phyloP scores from a whole-genome alignment of 1,139 yeast species.

The Eremothecium cymbalariae region DNA sequence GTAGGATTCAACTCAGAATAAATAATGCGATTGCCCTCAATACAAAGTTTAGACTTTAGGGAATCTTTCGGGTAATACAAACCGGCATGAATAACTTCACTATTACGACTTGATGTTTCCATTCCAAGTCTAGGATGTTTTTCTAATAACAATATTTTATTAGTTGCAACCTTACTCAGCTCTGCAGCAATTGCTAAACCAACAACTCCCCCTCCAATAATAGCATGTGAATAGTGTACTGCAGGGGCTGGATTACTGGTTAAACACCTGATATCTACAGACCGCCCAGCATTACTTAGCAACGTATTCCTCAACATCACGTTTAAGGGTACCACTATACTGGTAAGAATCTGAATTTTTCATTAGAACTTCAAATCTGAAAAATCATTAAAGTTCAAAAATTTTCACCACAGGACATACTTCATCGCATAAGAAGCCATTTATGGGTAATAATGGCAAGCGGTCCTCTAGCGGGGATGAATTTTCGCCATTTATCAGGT shows the following conservation, averaged over 20 bases:
- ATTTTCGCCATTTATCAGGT: no score
- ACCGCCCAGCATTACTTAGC: not conserved
- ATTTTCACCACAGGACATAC: not conserved
- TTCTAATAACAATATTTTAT: constrained; percentile 58
- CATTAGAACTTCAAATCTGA: no score
- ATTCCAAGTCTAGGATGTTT: constrained; percentile 57
- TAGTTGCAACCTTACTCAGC: constrained; percentile 41
- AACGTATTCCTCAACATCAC: not conserved
- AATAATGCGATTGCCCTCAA: constrained; percentile 62
- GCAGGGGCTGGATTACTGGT: no score
- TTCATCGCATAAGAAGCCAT: no score
- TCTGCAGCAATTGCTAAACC: constrained; percentile 79
- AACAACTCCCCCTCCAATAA: constrained; percentile 83
- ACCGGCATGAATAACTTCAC: constrained; percentile 92
- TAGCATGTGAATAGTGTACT: constrained; percentile 64
- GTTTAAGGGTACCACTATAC: no score
- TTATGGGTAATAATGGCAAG: no score
- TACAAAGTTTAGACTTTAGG: constrained; percentile 60
- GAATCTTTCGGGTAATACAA: constrained; percentile 66
- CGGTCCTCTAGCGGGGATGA: no score
- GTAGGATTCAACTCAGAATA: constrained; percentile 41
- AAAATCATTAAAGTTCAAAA: not conserved
- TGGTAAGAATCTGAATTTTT: no score
- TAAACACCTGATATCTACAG: not conserved
- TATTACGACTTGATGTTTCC: constrained; percentile 80